Percentiles rank a stretch among this genome's conserved stretches.
Conservation (phyloP, 768 basidiomycete genomes). For the Coprinopsis cinerea region DNA sequence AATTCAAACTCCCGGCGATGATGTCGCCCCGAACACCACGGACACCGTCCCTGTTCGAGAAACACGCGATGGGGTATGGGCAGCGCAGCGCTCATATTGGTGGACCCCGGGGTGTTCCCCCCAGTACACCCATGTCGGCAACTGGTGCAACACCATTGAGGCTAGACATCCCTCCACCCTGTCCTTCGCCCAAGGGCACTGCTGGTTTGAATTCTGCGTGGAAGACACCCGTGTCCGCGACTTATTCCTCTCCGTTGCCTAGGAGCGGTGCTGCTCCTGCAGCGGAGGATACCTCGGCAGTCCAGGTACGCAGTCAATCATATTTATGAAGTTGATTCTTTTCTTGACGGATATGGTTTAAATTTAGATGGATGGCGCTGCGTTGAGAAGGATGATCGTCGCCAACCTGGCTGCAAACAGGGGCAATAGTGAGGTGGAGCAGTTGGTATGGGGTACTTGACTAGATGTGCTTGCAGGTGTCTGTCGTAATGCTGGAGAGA, state of each 20-base stretch:
- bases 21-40: slow-evolving; percentile 19
- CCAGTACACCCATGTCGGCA: neutral
- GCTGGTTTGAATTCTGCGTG: neutral
- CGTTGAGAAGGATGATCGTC: slow-evolving; percentile 31
- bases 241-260: neutral
- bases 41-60: slow-evolving; percentile 26
- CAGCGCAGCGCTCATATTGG: slow-evolving; percentile 19
- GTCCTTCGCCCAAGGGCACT: neutral
- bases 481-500: slow-evolving; percentile 1
- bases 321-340: no score
- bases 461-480: neutral
- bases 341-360: neutral
- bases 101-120: slow-evolving; percentile 11
- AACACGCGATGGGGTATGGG: slow-evolving; percentile 23
- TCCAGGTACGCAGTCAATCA: no score
- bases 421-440: slow-evolving; percentile 5
- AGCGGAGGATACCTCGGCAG: no score
- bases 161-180: neutral
- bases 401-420: slow-evolving; percentile 23
- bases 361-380: slow-evolving; percentile 22
- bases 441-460: slow-evolving; percentile 15
- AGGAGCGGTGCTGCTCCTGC: neutral
- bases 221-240: slow-evolving; percentile 4
- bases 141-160: no score
- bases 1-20: slow-evolving; percentile 21